Percentiles rank a stretch among this genome's conserved stretches.
Conservation (phyloP, 176 grass and related monocot species). For the Hyparrhenia diplandra region DNA sequence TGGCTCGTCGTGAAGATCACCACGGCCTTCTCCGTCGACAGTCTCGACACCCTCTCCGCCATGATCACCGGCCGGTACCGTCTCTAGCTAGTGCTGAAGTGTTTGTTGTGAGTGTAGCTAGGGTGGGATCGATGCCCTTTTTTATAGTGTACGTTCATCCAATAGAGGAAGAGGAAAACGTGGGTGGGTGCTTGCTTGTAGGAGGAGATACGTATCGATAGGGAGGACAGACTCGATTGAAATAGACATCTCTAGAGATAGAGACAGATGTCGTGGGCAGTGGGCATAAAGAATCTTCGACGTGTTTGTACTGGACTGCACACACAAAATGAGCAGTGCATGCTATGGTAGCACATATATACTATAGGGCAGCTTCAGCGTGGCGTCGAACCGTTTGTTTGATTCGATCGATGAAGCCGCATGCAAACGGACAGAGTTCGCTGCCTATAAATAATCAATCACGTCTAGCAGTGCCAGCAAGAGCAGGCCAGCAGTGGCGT, state of each 20-base stretch:
- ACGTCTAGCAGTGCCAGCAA: no score
- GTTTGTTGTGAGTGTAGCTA: neutral
- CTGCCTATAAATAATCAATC: no score
- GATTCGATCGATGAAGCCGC: no score
- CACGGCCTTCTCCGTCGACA: slow-evolving; percentile 50
- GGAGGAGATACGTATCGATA: neutral
- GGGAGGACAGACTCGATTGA: neutral
- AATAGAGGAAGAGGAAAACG: neutral
- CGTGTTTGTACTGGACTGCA: neutral
- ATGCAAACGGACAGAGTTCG: no score
- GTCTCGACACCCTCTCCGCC: slow-evolving; percentile 54
- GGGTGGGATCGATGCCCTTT: neutral
- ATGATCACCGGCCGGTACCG: neutral
- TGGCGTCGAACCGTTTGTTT: no score
- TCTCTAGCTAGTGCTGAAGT: neutral
- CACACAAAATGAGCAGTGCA: neutral
- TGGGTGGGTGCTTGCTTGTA: neutral
- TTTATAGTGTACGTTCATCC: neutral
- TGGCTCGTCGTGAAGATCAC: slow-evolving; percentile 48
- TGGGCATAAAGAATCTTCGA: neutral
- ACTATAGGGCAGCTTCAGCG: no score
- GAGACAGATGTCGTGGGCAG: neutral
- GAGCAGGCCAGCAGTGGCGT: no score
- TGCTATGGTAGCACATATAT: no score
- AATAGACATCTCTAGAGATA: neutral